Percentiles rank a stretch among this genome's conserved stretches.
phyloP scores from a whole-genome alignment of 306 rosid genomes.

The Abrus precatorius region DNA sequence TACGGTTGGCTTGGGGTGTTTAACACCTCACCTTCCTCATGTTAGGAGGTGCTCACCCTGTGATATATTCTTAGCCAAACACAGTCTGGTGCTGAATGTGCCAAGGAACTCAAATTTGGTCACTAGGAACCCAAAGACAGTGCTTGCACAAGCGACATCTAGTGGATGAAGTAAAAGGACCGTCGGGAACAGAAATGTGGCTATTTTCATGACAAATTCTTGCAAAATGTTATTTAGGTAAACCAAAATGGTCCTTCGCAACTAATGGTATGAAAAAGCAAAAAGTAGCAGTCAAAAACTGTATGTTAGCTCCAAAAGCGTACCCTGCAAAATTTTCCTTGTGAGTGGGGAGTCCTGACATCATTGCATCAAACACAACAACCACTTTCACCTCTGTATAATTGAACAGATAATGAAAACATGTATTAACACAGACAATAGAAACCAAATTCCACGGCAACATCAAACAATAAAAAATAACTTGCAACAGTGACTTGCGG shows the following conservation, averaged over 20 bases:
- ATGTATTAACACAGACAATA: neutral
- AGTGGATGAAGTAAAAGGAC: neutral
- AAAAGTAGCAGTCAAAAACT: constrained; percentile 24
- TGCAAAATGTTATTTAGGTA: constrained; percentile 2
- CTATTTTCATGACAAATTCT: constrained; percentile 11
- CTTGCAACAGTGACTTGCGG: neutral
- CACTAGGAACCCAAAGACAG: neutral
- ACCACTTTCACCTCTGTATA: constrained; percentile 89
- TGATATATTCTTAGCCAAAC: neutral
- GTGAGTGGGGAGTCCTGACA: constrained; percentile 91
- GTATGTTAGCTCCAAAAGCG: constrained; percentile 40
- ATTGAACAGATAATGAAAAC: constrained; percentile 40
- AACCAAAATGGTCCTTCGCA: constrained; percentile 25
- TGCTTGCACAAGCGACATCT: neutral
- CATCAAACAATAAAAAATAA: neutral
- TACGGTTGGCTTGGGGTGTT: neutral
- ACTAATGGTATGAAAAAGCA: constrained; percentile 16
- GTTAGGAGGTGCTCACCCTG: neutral
- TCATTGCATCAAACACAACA: constrained; percentile 91
- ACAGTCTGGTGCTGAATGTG: neutral
- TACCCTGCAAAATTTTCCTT: constrained; percentile 84
- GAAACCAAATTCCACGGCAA: neutral
- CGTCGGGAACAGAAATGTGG: neutral
- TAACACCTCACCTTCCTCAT: neutral
- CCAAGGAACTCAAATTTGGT: neutral